Conservation (phyloP, 495 filamentous ascomycete species). For the Aspergillus heteromorphus region DNA sequence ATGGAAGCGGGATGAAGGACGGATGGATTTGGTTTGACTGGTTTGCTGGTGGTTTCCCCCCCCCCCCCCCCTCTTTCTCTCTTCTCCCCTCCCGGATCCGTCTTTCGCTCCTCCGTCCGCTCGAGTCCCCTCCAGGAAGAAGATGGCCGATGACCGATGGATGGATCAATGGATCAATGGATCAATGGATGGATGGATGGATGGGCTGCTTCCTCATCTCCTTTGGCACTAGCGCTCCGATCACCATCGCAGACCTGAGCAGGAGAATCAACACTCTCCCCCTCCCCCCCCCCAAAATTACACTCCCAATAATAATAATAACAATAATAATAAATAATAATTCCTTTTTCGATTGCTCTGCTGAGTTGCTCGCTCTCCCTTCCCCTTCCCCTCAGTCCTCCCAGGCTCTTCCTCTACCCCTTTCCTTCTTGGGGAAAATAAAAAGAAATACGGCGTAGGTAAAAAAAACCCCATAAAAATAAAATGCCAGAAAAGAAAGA, state of each 20-base stretch:
- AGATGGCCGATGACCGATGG: background rate
- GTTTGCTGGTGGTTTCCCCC: background rate
- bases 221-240: constrained; percentile 17
- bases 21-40: background rate
- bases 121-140: background rate
- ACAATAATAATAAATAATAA: background rate
- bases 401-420: background rate
- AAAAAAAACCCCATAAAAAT: background rate
- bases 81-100: no score
- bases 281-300: background rate
- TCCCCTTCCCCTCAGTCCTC: background rate
- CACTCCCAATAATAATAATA: no score
- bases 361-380: background rate
- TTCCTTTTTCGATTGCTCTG: background rate
- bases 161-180: background rate
- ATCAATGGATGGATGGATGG: background rate
- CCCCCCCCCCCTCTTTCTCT: background rate
- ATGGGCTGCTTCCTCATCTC: background rate
- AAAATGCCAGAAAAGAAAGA: constrained; percentile 2
- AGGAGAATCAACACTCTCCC: background rate
- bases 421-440: background rate
- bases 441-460: constrained; percentile 1
- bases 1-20: background rate
- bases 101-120: no score
- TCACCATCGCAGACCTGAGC: constrained; percentile 8